Base-by-base conservation (phyloP, 495 filamentous ascomycete species). In the Aspergillus bertholletiae region DNA sequence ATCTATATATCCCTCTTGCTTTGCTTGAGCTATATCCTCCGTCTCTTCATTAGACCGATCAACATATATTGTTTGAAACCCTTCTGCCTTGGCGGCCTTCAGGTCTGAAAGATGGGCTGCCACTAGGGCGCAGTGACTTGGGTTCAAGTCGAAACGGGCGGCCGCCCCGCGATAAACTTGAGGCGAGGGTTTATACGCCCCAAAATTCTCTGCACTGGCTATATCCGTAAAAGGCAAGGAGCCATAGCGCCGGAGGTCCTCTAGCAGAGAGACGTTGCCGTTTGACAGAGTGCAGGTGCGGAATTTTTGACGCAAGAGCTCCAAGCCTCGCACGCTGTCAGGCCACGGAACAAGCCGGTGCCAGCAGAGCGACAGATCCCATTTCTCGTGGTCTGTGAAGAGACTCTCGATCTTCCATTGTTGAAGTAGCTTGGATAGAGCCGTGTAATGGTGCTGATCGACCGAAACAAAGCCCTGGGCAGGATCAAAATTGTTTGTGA, bases 121-220 rank as follows among this genome's bases (percentile, higher is more conserved):
- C n/a, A 92, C 88, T 82, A 93, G 78, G 0, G 80, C 87, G 49
- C 89, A 87, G 57, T 92, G 78, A 17, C 55, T 56, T 1, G 83
- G 79, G 55, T 80, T 62, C 40, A 86, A 49, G 0, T 80, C 84
- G 41, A 92, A 67, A 40, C 71, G 69, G 40, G 72, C 60, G 13
- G 78, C 87, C 2, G 88, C 88, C 0, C 88, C 89, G 0, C 74
- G 68, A 65, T 92, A 92, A 6, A 87, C 84, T 37, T 68, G 71
- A 15, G 84, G 79, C 56, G 81, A 78, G 7, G 89, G 89, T 66
- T 94, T 95, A 64, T 93, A 93, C 7, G 83, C 84, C n/a, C 75
- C 72, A 61, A 90, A 93, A 55, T 86, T 75, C 67, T 86, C 88
- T 1, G 84, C 80, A 18, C 82, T 87, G 44, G 81, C 71, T 49